Evolutionary conservation across 176 grass and related monocot species (phyloP).

Genomic region (Carex pumila): DNA sequence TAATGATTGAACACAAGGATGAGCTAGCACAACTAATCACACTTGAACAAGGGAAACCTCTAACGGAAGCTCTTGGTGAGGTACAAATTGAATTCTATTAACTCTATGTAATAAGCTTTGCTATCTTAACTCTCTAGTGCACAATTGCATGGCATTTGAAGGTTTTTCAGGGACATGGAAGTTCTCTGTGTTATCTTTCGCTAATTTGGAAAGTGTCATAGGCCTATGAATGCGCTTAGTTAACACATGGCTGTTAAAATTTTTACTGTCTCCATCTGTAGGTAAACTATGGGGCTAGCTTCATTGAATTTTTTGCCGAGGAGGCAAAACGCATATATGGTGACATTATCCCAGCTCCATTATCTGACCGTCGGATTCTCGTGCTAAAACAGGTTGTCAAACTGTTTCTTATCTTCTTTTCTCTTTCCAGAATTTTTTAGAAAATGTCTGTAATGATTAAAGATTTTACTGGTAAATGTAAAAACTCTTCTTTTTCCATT

Average conservation of each 20-base stretch:
- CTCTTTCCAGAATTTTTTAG: not conserved
- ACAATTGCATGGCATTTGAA: not conserved
- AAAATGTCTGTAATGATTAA: not conserved
- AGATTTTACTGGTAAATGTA: not conserved
- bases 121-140: not conserved
- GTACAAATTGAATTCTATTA: constrained; percentile 30
- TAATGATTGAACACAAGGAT: constrained; percentile 92
- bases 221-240: not conserved
- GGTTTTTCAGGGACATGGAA: not conserved
- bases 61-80: constrained; percentile 95
- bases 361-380: constrained; percentile 72
- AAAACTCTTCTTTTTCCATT: not conserved
- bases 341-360: constrained; percentile 77
- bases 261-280: constrained; percentile 17
- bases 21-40: constrained; percentile 92
- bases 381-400: constrained; percentile 70
- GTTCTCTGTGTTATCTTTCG: not conserved
- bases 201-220: not conserved
- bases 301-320: constrained; percentile 91
- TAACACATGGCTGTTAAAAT: not conserved
- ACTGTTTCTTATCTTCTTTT: constrained; percentile 5
- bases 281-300: constrained; percentile 88
- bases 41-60: constrained; percentile 84
- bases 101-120: constrained; percentile 11
- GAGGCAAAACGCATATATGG: constrained; percentile 94